phyloP scores from a whole-genome alignment of 768 basidiomycete species.

The Podaxis carcinomalis region DNA sequence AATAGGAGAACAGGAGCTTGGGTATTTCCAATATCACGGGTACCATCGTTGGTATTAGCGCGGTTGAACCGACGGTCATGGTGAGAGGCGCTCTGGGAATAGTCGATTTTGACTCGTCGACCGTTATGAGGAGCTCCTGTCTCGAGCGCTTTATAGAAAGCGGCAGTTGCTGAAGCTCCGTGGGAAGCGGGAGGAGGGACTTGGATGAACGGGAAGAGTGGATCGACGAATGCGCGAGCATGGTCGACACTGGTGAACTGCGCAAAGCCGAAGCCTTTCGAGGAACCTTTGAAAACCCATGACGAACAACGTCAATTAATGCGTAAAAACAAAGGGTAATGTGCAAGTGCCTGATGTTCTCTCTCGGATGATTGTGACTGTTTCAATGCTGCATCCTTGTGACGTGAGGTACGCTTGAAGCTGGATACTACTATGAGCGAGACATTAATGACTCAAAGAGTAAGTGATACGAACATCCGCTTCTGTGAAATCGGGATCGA shows the following conservation, averaged over 20 bases:
- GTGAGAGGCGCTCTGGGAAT: slow-evolving; percentile 80
- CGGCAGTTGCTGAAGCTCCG: slow-evolving; percentile 69
- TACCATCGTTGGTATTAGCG: slow-evolving; percentile 85
- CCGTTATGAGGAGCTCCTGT: slow-evolving; percentile 69
- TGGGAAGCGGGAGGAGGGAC: slow-evolving; percentile 90
- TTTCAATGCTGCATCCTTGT: slow-evolving; percentile 73
- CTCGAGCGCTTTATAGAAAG: slow-evolving; percentile 74
- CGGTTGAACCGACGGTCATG: slow-evolving; percentile 59
- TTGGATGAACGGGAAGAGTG: slow-evolving; percentile 86
- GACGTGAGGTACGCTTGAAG: slow-evolving; percentile 74
- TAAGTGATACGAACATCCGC: slow-evolving; percentile 67
- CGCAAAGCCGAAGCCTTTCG: slow-evolving; percentile 97
- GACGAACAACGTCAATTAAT: slow-evolving; percentile 71
- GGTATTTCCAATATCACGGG: slow-evolving; percentile 88
- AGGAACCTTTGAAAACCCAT: slow-evolving; percentile 77
- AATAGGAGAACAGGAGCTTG: slow-evolving; percentile 83
- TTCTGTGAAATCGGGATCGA: slow-evolving; percentile 91
- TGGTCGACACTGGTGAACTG: slow-evolving; percentile 85
- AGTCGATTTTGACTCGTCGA: slow-evolving; percentile 92
- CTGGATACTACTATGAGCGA: slow-evolving; percentile 33
- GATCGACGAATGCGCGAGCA: slow-evolving; percentile 87
- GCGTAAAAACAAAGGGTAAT: slow-evolving; percentile 67
- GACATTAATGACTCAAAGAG: slow-evolving; percentile 28
- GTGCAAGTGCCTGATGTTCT: slow-evolving; percentile 93
- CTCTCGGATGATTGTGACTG: slow-evolving; percentile 94